These are phyloP conservation scores for Colletotrichum lini DNA, from an alignment of 2,329 filamentous ascomycete genomes.

Conservation along the genomic window DNA sequence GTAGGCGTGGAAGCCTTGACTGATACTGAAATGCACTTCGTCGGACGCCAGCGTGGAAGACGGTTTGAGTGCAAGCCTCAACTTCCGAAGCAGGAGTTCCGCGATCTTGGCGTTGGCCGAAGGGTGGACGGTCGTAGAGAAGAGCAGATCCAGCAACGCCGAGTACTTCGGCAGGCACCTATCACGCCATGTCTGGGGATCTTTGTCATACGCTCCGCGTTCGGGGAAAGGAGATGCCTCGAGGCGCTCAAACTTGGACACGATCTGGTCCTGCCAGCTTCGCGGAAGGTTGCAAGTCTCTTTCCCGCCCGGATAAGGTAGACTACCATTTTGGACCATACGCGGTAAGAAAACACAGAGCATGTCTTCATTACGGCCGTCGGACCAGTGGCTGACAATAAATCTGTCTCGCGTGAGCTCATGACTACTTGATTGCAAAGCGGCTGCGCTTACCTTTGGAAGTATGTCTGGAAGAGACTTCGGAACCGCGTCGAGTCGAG, in stretches of 20 bases:
- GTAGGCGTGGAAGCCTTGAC: constrained; percentile 82
- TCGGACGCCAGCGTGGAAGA: constrained; percentile 72
- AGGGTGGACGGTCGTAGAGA: constrained; percentile 74
- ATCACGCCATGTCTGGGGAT: constrained; percentile 73
- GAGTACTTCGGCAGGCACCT: constrained; percentile 78
- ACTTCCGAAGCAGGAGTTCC: constrained; percentile 74
- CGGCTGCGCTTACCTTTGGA: constrained; percentile 77
- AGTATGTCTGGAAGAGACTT: constrained; percentile 82
- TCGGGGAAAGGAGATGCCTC: constrained; percentile 77
- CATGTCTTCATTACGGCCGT: constrained; percentile 74
- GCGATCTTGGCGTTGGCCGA: constrained; percentile 77
- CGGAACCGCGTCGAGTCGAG: constrained; percentile 82
- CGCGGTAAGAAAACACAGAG: constrained; percentile 78
- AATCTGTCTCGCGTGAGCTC: constrained; percentile 68
- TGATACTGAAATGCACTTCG: constrained; percentile 80
- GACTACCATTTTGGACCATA: constrained; percentile 69
- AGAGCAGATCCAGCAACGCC: constrained; percentile 74
- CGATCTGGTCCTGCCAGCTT: constrained; percentile 81
- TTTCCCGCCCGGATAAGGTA: constrained; percentile 67
- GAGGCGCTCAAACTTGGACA: constrained; percentile 76
- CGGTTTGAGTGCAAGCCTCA: constrained; percentile 75
- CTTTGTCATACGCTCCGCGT: constrained; percentile 72
- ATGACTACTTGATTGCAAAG: neutral
- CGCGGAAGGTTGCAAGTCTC: constrained; percentile 72
- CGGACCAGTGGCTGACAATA: constrained; percentile 80